phyloP scores from a whole-genome alignment of 441 rosid species.

The Eruca vesicaria region DNA sequence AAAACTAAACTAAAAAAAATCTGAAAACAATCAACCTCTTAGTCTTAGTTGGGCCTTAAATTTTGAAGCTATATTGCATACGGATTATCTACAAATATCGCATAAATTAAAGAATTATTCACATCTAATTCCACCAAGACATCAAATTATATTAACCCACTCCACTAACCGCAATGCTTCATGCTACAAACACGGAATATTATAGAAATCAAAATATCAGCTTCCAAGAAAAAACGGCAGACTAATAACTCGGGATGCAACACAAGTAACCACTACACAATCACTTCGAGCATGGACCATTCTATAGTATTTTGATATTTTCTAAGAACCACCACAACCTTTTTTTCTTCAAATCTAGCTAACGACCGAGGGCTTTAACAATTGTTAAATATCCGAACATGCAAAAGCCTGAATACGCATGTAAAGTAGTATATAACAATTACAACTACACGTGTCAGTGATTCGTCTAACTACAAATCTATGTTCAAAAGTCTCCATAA shows the following conservation, averaged over 20 bases:
- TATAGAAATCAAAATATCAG: background rate
- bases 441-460: slow-evolving; percentile 23
- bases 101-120: background rate
- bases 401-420: background rate
- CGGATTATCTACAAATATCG: background rate
- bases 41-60: too few relatives aligned
- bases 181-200: background rate
- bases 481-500: slow-evolving; percentile 14
- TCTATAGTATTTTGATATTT: background rate
- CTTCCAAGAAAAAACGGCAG: background rate
- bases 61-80: too few relatives aligned
- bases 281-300: slow-evolving; percentile 2
- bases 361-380: background rate
- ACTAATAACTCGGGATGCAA: background rate
- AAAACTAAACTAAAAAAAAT: too few relatives aligned
- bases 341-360: background rate
- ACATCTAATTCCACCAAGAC: background rate
- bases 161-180: background rate
- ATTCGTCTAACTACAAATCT: slow-evolving; percentile 13
- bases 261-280: background rate
- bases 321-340: background rate
- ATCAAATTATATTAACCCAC: background rate
- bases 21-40: too few relatives aligned
- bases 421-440: slow-evolving; percentile 6
- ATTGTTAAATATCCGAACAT: slow-evolving; percentile 4